Base-by-base conservation (phyloP, 768 basidiomycete species). In the Trametes coccinea region DNA sequence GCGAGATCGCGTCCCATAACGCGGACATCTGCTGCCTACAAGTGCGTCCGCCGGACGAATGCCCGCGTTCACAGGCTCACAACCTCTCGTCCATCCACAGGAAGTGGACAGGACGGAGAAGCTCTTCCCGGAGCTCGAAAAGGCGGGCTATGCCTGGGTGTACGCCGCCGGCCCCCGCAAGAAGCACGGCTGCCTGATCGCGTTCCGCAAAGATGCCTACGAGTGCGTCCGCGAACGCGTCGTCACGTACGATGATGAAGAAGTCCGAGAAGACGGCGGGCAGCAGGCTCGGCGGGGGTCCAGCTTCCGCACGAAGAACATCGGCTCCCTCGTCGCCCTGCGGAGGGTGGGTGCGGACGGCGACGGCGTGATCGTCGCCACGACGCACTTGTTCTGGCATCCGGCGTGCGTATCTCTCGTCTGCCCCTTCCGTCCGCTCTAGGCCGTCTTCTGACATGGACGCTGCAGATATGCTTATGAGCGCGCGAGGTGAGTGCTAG, bases 301-400 rank as follows among this genome's bases (percentile, higher is more conserved):
- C 31, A 88, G 84, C 66, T 89, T 88, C 70, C 75, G 73, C 34
- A 95, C 93, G 2, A 90, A 78, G 72, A 98, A 97, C 70, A 87
- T 97, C 52, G 93, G 83, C 2, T 81, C 84, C 51, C 72, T 98
- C 31, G 81, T 92, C 17, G 89, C 88, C 0, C 75, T 98, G 54
- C 77, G 79, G 65, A 76, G 75, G 47, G 71, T 75, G 5, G 74
- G 73, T 8, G 66, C 77, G 14, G 67, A 75, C 30, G 60, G 69
- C 6, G 74, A 78, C 41, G 92, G 94, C 4, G 73, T 93, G 37
- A 76, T 96, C 43, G 76, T 95, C 13, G 92, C 86, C 2, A 97
- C 95, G 0, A 95, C 95, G 0, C 95, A 98, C 76, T 77, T 96
- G 27, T 98, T 97, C 73, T 98, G 95, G 95, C 94, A 96, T 74